Evolutionary conservation across 495 filamentous ascomycete species (phyloP).

Genomic region (Sphaerosporella brunnea): DNA sequence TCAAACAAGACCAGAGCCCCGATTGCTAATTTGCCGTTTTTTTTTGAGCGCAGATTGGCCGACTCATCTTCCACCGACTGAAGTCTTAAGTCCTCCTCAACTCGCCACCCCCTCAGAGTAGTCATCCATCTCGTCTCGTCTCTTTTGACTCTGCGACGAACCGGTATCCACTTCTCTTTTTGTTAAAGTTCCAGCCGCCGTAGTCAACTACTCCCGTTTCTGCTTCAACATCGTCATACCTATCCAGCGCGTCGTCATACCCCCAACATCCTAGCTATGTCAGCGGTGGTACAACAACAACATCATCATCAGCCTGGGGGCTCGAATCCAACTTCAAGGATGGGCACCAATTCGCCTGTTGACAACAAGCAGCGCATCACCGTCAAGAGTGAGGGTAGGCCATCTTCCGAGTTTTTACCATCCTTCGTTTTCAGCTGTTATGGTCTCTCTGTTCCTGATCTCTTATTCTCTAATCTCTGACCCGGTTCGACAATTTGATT

Average conservation of each 20-base stretch:
- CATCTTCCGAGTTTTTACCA: background rate
- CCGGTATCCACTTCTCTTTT: constrained; percentile 10
- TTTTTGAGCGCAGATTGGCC: constrained; percentile 15
- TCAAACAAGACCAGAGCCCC: constrained; percentile 17
- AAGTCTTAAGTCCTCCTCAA: background rate
- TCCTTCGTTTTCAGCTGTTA: background rate
- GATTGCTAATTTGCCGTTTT: constrained; percentile 22
- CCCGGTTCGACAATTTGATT: too few species aligned
- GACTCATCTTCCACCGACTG: constrained; percentile 9
- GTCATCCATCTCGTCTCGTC: constrained; percentile 23
- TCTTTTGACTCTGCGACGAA: constrained; percentile 20
- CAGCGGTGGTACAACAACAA: constrained; percentile 23
- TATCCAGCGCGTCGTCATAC: constrained; percentile 4
- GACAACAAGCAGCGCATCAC: constrained; percentile 18
- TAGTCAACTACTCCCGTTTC: constrained; percentile 7
- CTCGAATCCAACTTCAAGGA: constrained; percentile 23
- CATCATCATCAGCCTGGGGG: constrained; percentile 10
- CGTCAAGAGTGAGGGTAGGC: constrained; percentile 24
- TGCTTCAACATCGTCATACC: constrained; percentile 24
- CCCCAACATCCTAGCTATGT: constrained; percentile 22
- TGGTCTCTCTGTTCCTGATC: too few species aligned
- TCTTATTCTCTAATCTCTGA: too few species aligned
- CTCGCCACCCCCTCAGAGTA: constrained; percentile 13
- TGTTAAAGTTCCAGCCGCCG: constrained; percentile 1
- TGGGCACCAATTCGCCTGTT: constrained; percentile 24